Evolutionary conservation across 805 yeast species (phyloP).

Genomic region (Lipomyces starkeyi): DNA sequence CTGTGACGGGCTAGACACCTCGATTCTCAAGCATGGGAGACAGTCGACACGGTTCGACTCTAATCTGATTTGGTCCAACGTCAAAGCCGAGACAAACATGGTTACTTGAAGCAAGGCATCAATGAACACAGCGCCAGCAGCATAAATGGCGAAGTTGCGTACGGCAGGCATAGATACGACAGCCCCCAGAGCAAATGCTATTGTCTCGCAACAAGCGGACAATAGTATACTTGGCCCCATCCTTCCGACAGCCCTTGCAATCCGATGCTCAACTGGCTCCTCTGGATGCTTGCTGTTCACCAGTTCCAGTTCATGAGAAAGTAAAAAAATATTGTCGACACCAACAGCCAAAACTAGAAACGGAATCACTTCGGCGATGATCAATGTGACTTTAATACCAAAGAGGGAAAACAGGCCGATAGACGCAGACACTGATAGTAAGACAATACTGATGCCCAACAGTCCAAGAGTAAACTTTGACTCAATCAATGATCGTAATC

Average conservation of each 20-base stretch:
- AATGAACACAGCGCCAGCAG: conserved; percentile 81
- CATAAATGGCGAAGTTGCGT: conserved; percentile 86
- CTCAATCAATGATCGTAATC: conserved; percentile 41
- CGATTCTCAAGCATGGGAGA: conserved; percentile 58
- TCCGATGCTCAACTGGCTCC: conserved; percentile 60
- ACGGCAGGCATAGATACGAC: conserved; percentile 95
- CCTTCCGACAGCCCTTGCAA: conserved; percentile 67
- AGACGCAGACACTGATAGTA: conserved; percentile 79
- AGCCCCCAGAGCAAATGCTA: conserved; percentile 79
- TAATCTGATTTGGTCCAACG: conserved; percentile 67
- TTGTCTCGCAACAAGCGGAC: conserved; percentile 77
- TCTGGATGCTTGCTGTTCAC: conserved; percentile 56
- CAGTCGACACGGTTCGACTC: conserved; percentile 66
- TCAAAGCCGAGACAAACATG: conserved; percentile 72
- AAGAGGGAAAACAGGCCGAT: conserved; percentile 78
- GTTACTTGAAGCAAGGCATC: conserved; percentile 83
- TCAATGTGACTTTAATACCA: conserved; percentile 86
- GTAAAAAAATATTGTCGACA: conserved; percentile 89
- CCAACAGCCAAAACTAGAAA: conserved; percentile 92
- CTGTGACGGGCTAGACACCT: conserved; percentile 28
- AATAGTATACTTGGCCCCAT: conserved; percentile 88
- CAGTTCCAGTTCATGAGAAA: conserved; percentile 75
- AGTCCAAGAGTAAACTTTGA: conserved; percentile 80
- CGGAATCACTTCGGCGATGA: conserved; percentile 96
- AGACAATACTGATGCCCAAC: conserved; percentile 81